Percentiles rank a stretch among this genome's conserved stretches.
phyloP scores from a whole-genome alignment of 2,329 filamentous ascomycete genomes.

The Trichoderma koningiopsis region DNA sequence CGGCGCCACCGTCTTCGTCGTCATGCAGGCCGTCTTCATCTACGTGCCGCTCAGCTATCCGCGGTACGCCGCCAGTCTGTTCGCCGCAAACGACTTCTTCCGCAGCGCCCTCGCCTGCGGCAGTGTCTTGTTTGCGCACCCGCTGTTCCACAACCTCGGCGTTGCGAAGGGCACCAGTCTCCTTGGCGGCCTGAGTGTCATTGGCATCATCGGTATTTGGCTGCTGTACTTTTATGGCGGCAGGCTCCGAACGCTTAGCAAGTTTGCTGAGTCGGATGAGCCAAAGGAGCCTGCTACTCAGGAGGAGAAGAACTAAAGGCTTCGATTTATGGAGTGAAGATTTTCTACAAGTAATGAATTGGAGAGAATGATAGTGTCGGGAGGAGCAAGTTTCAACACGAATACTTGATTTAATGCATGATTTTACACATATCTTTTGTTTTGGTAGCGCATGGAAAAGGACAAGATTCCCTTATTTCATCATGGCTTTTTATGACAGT shows the following conservation, averaged over 20 bases:
- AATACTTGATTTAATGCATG: background rate
- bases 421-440: background rate
- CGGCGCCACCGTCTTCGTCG: slow-evolving; percentile 53
- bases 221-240: slow-evolving; percentile 60
- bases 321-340: background rate
- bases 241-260: slow-evolving; percentile 56
- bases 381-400: background rate
- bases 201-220: slow-evolving; percentile 62
- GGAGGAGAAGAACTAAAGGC: background rate
- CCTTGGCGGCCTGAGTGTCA: slow-evolving; percentile 56
- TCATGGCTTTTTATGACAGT: background rate
- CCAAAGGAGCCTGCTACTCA: background rate
- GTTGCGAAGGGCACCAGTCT: slow-evolving; percentile 60
- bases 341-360: background rate
- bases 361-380: background rate
- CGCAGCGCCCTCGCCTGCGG: slow-evolving; percentile 60
- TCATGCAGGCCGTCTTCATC: slow-evolving; percentile 63
- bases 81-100: slow-evolving; percentile 64
- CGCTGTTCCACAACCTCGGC: slow-evolving; percentile 61
- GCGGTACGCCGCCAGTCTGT: slow-evolving; percentile 59
- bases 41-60: slow-evolving; percentile 61
- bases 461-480: background rate
- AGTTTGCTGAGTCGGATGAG: slow-evolving; percentile 48
- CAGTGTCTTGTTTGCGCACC: slow-evolving; percentile 61
- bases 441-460: background rate